Evolutionary conservation across 805 yeast genomes (phyloP).

Genomic region (Cyberlindnera xishuangbannaensis): DNA sequence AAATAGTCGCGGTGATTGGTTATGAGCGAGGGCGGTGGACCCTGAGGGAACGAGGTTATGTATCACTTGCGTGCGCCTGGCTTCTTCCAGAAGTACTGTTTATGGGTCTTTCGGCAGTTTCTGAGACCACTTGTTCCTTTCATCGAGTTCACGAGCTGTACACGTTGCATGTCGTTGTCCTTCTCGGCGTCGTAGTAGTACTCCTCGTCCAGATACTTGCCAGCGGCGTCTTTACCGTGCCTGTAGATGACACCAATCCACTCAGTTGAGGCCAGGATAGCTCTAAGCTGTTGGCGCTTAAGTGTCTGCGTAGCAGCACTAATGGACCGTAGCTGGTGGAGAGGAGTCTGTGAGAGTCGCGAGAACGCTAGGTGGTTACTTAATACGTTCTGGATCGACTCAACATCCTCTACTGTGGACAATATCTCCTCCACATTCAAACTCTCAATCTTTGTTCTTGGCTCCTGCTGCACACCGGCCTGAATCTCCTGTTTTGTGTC

Average conservation of each 20-base stretch:
- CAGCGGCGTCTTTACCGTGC: slow-evolving; percentile 94
- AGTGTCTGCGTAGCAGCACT: slow-evolving; percentile 47
- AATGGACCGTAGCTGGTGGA: slow-evolving; percentile 61
- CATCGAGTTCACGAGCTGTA: slow-evolving; percentile 60
- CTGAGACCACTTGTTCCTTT: slow-evolving; percentile 80
- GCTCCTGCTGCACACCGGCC: slow-evolving; percentile 11
- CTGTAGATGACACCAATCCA: slow-evolving; percentile 88
- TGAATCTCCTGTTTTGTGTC: slow-evolving; percentile 9
- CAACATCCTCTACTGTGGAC: slow-evolving; percentile 34
- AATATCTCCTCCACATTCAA: slow-evolving; percentile 27
- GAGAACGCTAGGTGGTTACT: slow-evolving; percentile 88
- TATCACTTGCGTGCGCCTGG: slow-evolving; percentile 29
- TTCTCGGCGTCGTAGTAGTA: slow-evolving; percentile 84
- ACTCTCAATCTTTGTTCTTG: slow-evolving; percentile 25
- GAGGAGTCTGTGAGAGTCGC: slow-evolving; percentile 79
- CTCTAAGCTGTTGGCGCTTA: slow-evolving; percentile 38
- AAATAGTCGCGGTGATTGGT: no score
- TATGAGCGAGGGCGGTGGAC: no score
- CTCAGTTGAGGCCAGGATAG: slow-evolving; percentile 36
- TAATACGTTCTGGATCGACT: slow-evolving; percentile 57
- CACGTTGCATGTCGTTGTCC: slow-evolving; percentile 69
- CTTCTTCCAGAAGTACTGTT: slow-evolving; percentile 55
- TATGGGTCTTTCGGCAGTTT: slow-evolving; percentile 88
- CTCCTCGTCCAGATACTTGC: slow-evolving; percentile 89
- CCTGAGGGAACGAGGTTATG: no score